Evolutionary conservation across 768 basidiomycete species (phyloP).

Genomic region (Russula earlei): DNA sequence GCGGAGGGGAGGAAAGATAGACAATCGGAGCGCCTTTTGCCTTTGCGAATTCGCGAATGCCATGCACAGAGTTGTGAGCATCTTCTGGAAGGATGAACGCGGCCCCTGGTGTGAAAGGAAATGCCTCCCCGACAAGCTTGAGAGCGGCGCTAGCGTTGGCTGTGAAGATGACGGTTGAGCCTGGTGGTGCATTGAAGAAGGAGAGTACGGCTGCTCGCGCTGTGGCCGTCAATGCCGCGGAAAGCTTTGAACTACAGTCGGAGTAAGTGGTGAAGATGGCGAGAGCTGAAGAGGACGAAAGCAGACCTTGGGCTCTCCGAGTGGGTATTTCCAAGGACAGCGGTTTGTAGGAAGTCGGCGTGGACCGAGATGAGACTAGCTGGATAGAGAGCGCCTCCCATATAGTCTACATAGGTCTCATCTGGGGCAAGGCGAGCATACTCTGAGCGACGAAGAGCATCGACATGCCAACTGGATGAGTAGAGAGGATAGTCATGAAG

Average conservation of each 20-base stretch:
- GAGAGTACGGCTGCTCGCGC: constrained; percentile 65
- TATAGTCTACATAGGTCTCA: constrained; percentile 79
- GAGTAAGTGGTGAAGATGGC: background rate
- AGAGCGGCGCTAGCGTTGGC: constrained; percentile 71
- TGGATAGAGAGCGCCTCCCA: constrained; percentile 77
- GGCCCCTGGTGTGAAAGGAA: constrained; percentile 53
- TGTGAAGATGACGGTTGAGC: constrained; percentile 77
- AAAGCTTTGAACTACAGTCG: constrained; percentile 53
- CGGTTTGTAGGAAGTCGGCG: constrained; percentile 54
- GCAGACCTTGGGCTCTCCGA: constrained; percentile 69
- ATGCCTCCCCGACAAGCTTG: constrained; percentile 76
- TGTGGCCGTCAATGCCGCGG: constrained; percentile 53
- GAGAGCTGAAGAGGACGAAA: background rate
- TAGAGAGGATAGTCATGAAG: constrained; percentile 41
- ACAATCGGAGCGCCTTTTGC: constrained; percentile 44
- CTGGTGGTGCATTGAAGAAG: constrained; percentile 67
- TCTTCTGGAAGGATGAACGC: constrained; percentile 62
- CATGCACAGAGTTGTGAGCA: constrained; percentile 80
- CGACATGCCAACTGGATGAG: constrained; percentile 58
- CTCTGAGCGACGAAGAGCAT: constrained; percentile 55
- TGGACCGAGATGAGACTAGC: constrained; percentile 67
- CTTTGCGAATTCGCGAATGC: constrained; percentile 63
- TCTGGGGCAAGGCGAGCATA: constrained; percentile 36
- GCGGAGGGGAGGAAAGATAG: constrained; percentile 55
- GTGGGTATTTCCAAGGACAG: constrained; percentile 75